Conservation (phyloP, 495 filamentous ascomycete species). For the Hyphodiscus hymeniophilus region DNA sequence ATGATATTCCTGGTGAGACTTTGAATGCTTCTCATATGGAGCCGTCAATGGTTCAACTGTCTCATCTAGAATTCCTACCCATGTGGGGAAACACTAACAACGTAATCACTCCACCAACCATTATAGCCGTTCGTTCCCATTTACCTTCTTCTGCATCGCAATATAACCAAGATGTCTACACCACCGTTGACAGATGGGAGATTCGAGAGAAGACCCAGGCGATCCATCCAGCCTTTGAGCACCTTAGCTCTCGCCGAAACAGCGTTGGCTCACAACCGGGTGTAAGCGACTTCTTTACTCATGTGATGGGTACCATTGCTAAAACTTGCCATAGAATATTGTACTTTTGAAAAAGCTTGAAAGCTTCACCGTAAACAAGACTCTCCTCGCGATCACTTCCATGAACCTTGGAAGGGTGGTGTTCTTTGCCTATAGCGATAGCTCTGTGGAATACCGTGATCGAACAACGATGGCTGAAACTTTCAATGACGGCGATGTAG, state of each 20-base stretch:
- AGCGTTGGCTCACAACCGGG: slow-evolving; percentile 23
- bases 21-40: slow-evolving; percentile 35
- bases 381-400: slow-evolving; percentile 57
- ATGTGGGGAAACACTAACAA: slow-evolving; percentile 37
- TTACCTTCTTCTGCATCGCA: slow-evolving; percentile 41
- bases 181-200: slow-evolving; percentile 71
- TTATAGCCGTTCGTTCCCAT: slow-evolving; percentile 66
- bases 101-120: slow-evolving; percentile 48
- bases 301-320: not conserved
- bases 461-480: slow-evolving; percentile 59
- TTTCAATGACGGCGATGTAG: slow-evolving; percentile 49
- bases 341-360: slow-evolving; percentile 57
- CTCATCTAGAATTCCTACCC: slow-evolving; percentile 59
- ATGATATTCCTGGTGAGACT: slow-evolving; percentile 23
- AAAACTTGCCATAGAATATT: slow-evolving; percentile 36
- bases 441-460: slow-evolving; percentile 70
- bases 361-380: slow-evolving; percentile 54
- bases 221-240: slow-evolving; percentile 67
- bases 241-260: slow-evolving; percentile 57
- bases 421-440: slow-evolving; percentile 64
- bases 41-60: slow-evolving; percentile 50
- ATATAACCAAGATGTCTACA: slow-evolving; percentile 52
- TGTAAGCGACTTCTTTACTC: slow-evolving; percentile 8
- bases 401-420: slow-evolving; percentile 60
- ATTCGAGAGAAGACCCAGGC: slow-evolving; percentile 46